Conservation (phyloP, 1,139 yeast species). For the Candida sojae region DNA sequence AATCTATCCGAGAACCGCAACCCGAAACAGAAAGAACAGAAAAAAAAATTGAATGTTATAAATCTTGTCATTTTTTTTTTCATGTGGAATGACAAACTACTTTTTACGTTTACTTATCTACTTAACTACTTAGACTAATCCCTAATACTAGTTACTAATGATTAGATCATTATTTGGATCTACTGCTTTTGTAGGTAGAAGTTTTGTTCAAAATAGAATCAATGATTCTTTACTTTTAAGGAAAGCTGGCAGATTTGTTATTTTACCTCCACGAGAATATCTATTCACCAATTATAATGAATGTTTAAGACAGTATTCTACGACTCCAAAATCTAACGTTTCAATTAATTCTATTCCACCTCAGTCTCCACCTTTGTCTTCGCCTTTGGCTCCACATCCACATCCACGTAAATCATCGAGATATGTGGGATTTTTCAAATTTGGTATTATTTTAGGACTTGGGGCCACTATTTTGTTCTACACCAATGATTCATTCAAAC, state of each 20-base stretch:
- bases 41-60: not conserved
- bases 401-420: not conserved
- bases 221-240: not conserved
- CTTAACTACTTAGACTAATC: too few relatives aligned
- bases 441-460: constrained; percentile 33
- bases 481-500: constrained; percentile 37
- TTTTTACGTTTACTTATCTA: not conserved
- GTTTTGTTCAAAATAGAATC: not conserved
- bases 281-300: not conserved
- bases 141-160: not conserved
- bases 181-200: not conserved
- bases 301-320: not conserved
- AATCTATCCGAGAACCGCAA: not conserved
- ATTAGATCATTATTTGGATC: not conserved
- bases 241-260: not conserved
- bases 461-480: constrained; percentile 30
- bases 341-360: not conserved
- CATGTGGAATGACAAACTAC: not conserved
- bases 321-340: not conserved
- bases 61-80: not conserved
- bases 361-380: not conserved
- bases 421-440: constrained; percentile 20
- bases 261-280: not conserved
- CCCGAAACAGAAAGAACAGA: not conserved
- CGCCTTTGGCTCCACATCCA: not conserved